phyloP scores from a whole-genome alignment of 2,329 filamentous ascomycete genomes.

The Daldinia eschscholtzii region DNA sequence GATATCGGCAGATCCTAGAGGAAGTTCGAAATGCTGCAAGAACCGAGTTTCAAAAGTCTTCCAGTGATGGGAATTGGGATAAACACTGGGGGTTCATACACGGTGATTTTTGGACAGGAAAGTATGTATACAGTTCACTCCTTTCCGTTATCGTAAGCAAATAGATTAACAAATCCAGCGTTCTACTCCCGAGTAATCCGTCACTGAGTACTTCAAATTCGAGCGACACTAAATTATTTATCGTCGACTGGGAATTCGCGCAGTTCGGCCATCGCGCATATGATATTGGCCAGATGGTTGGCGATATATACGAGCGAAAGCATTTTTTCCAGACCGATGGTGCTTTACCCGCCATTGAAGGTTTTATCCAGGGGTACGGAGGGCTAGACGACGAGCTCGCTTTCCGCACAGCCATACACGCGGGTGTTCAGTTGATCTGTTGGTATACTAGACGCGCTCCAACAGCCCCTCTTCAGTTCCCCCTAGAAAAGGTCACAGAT shows the following conservation, averaged over 20 bases:
- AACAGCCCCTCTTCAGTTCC: constrained; percentile 7
- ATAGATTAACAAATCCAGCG: not conserved
- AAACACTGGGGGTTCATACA: constrained; percentile 3
- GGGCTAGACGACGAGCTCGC: constrained; percentile 54
- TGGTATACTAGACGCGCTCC: constrained; percentile 15
- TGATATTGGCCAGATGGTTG: constrained; percentile 59
- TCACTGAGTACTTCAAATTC: not conserved
- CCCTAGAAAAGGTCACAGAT: not conserved
- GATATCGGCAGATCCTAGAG: not conserved
- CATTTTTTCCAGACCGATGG: not conserved
- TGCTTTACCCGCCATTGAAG: constrained; percentile 49
- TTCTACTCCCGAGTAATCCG: not conserved
- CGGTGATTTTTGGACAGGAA: not conserved
- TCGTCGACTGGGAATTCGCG: constrained; percentile 60
- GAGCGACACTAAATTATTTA: constrained; percentile 47
- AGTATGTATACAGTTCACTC: not conserved
- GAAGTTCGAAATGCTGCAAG: not conserved
- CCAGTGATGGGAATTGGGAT: not conserved
- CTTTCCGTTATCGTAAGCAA: not conserved
- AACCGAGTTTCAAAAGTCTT: not conserved
- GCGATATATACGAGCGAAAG: constrained; percentile 56
- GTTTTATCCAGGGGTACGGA: constrained; percentile 55
- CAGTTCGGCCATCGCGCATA: constrained; percentile 56
- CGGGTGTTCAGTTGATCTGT: constrained; percentile 56
- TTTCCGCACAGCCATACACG: constrained; percentile 57